Percentiles rank a stretch among this genome's conserved stretches.
Conservation (phyloP, 768 basidiomycete species). For the Dioszegia hungarica region DNA sequence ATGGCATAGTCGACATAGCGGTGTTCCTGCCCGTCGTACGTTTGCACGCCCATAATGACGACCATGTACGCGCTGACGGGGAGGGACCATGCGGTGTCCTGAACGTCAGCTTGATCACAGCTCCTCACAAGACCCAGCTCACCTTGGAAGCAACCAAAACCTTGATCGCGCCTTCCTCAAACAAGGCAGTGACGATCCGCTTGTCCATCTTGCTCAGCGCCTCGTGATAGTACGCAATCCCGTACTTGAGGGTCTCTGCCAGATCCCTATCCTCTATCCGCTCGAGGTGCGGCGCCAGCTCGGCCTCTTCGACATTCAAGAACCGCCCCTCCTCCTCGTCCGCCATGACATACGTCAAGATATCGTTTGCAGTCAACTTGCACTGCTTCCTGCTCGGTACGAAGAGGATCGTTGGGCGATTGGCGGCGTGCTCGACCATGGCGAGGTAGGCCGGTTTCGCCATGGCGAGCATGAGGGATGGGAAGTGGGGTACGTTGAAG, state of each 20-base stretch:
- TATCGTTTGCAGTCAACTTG: slow-evolving; percentile 84
- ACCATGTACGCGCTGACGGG: slow-evolving; percentile 96
- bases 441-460: slow-evolving; percentile 95
- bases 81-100: slow-evolving; percentile 96
- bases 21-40: slow-evolving; percentile 93
- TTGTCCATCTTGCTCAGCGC: slow-evolving; percentile 88
- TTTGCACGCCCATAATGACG: slow-evolving; percentile 98
- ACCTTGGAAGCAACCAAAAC: slow-evolving; percentile 91
- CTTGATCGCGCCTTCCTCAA: slow-evolving; percentile 91
- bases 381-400: slow-evolving; percentile 92
- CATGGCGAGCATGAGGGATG: slow-evolving; percentile 98
- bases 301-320: slow-evolving; percentile 77
- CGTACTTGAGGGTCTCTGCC: slow-evolving; percentile 75
- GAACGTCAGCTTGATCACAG: slow-evolving; percentile 1
- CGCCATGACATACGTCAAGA: slow-evolving; percentile 79
- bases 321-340: slow-evolving; percentile 80
- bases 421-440: slow-evolving; percentile 76
- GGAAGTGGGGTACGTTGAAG: slow-evolving; percentile 95
- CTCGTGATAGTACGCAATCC: slow-evolving; percentile 93
- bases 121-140: slow-evolving; percentile 16
- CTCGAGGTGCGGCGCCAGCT: slow-evolving; percentile 82
- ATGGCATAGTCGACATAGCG: slow-evolving; percentile 97
- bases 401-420: slow-evolving; percentile 84
- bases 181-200: slow-evolving; percentile 83
- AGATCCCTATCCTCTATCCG: slow-evolving; percentile 71